phyloP scores from a whole-genome alignment of 2,329 filamentous ascomycete genomes.

The Iodosphaeria phyllophila region DNA sequence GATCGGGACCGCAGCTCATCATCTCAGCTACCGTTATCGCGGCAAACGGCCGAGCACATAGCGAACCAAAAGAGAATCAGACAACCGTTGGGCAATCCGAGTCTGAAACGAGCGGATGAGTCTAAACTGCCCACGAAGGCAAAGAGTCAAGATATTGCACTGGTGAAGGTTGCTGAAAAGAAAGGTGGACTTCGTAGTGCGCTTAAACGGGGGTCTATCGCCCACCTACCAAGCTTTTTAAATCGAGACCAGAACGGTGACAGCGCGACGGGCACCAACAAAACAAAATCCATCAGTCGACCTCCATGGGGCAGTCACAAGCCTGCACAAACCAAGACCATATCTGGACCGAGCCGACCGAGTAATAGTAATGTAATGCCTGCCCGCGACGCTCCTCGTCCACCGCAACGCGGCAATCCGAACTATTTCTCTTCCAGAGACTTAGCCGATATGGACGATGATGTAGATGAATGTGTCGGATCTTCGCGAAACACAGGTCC shows the following conservation, averaged over 20 bases:
- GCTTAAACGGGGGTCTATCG: constrained; percentile 28
- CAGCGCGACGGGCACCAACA: constrained; percentile 6
- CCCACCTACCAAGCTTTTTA: constrained; percentile 27
- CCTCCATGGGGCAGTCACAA: constrained; percentile 10
- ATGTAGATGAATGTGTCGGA: too few species aligned
- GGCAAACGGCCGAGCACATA: constrained; percentile 12
- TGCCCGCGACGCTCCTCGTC: constrained; percentile 15
- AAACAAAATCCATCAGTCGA: constrained; percentile 8
- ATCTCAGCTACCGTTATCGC: constrained; percentile 8
- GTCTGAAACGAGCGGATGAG: constrained; percentile 7
- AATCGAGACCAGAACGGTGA: constrained; percentile 23
- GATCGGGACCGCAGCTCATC: too few species aligned
- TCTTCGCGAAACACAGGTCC: too few species aligned
- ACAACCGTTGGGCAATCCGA: constrained; percentile 13
- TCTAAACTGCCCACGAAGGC: constrained; percentile 14
- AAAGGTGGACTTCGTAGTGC: constrained; percentile 28
- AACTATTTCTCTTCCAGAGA: constrained; percentile 21
- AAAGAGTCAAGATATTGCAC: constrained; percentile 5
- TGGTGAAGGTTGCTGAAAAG: constrained; percentile 19
- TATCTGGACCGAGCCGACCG: constrained; percentile 12
- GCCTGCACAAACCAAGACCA: constrained; percentile 5
- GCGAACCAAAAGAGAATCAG: constrained; percentile 29
- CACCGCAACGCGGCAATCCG: constrained; percentile 17
- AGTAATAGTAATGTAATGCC: constrained; percentile 13
- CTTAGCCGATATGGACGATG: constrained; percentile 11